phyloP scores from a whole-genome alignment of 2,329 filamentous ascomycete species.

The Talaromyces amestolkiae region DNA sequence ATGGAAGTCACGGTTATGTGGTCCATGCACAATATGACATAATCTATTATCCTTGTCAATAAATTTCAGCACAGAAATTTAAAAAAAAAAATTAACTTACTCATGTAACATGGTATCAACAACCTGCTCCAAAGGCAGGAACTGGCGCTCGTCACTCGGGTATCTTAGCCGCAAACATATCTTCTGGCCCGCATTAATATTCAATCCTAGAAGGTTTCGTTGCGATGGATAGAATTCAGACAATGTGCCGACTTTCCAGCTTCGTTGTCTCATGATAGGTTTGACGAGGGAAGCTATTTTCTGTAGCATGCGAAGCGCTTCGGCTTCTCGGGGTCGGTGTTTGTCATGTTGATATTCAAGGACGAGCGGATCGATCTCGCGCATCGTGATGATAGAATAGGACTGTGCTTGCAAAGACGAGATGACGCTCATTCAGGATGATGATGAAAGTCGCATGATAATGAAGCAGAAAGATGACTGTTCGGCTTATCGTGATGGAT shows the following conservation, averaged over 20 bases:
- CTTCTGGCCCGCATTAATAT: constrained; percentile 71
- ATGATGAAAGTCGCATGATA: background rate
- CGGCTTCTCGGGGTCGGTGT: constrained; percentile 47
- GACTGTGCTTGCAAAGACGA: background rate
- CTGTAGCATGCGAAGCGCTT: constrained; percentile 62
- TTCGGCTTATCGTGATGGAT: background rate
- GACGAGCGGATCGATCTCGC: constrained; percentile 50
- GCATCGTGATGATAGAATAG: constrained; percentile 30
- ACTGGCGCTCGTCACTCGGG: constrained; percentile 69
- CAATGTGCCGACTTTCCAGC: constrained; percentile 75
- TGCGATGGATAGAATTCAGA: constrained; percentile 82
- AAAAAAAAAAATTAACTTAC: constrained; percentile 34
- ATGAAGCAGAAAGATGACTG: background rate
- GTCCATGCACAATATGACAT: constrained; percentile 79
- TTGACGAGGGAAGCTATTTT: constrained; percentile 87
- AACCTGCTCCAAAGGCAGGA: constrained; percentile 75
- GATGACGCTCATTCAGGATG: background rate
- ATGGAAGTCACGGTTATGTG: constrained; percentile 80
- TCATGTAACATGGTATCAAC: constrained; percentile 94
- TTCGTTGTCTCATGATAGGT: constrained; percentile 85
- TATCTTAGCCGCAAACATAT: constrained; percentile 83
- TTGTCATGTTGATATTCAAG: constrained; percentile 55
- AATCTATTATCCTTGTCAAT: constrained; percentile 47
- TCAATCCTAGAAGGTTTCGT: constrained; percentile 73
- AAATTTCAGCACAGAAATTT: background rate